Evolutionary conservation across 2,329 filamentous ascomycete species (phyloP).

Genomic region (Tolypocladium amazonense): DNA sequence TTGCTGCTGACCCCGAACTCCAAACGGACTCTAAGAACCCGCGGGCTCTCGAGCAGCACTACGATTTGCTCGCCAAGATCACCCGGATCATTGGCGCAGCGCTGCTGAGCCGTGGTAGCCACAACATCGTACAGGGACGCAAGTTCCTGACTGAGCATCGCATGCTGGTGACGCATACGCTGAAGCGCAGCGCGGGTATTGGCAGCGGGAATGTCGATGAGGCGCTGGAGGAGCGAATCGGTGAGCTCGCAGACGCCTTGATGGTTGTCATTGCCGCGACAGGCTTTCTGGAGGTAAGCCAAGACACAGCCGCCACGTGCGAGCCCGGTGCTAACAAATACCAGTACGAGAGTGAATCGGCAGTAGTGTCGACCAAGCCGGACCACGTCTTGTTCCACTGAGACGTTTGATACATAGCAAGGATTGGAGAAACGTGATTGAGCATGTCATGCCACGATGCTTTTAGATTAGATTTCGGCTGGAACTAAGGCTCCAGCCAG

Average conservation of each 20-base stretch:
- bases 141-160: constrained; percentile 76
- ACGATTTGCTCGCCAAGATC: constrained; percentile 69
- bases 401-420: background rate
- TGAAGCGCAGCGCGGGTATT: constrained; percentile 81
- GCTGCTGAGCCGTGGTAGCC: constrained; percentile 68
- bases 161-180: constrained; percentile 73
- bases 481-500: background rate
- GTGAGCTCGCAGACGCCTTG: constrained; percentile 75
- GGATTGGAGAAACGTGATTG: background rate
- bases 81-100: constrained; percentile 74
- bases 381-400: constrained; percentile 29
- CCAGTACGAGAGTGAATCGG: constrained; percentile 30
- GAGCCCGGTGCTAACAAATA: constrained; percentile 7
- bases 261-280: constrained; percentile 75
- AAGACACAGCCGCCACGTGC: background rate
- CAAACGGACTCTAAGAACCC: constrained; percentile 66
- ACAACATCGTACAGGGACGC: constrained; percentile 72
- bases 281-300: constrained; percentile 72
- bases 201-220: constrained; percentile 34
- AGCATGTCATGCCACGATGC: background rate
- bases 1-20: constrained; percentile 83
- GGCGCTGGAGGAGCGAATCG: constrained; percentile 49
- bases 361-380: constrained; percentile 20
- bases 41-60: constrained; percentile 68
- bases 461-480: background rate